Conservation (phyloP, 2,329 filamentous ascomycete species). For the Geosmithia morbida region DNA sequence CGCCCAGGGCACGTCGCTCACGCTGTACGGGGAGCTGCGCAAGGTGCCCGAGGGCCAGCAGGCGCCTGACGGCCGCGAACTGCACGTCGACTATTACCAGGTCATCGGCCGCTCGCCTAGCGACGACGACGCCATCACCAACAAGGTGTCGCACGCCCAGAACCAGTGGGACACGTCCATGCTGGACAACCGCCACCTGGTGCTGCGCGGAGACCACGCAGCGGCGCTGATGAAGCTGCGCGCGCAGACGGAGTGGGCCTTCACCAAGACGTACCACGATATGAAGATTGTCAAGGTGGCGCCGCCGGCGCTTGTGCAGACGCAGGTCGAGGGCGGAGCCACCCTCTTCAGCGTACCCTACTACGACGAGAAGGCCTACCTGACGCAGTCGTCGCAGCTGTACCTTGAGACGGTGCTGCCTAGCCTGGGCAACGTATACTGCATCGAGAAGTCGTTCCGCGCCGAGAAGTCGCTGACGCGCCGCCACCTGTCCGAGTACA, state of each 20-base stretch:
- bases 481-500: conserved; percentile 90
- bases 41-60: conserved; percentile 64
- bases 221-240: conserved; percentile 83
- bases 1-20: conserved; percentile 75
- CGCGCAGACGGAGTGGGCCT: conserved; percentile 66
- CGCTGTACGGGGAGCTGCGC: conserved; percentile 71
- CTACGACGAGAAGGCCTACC: conserved; percentile 80
- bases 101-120: conserved; percentile 68
- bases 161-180: conserved; percentile 45
- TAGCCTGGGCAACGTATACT: conserved; percentile 88
- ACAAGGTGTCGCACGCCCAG: conserved; percentile 39
- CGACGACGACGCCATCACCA: conserved; percentile 85
- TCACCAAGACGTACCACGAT: conserved; percentile 66
- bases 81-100: conserved; percentile 81
- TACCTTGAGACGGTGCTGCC: conserved; percentile 94
- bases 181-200: conserved; percentile 71
- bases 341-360: conserved; percentile 84
- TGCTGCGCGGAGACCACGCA: conserved; percentile 70
- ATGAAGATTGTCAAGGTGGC: conserved; percentile 68
- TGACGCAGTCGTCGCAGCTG: conserved; percentile 93
- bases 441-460: conserved; percentile 96
- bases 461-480: conserved; percentile 93
- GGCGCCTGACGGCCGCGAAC: conserved; percentile 72
- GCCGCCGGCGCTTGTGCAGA: conserved; percentile 85
- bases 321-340: conserved; percentile 82